These are phyloP conservation scores for Coniochaeta prunicola DNA, from an alignment of 2,329 filamentous ascomycete species.

Conservation along the genomic window DNA sequence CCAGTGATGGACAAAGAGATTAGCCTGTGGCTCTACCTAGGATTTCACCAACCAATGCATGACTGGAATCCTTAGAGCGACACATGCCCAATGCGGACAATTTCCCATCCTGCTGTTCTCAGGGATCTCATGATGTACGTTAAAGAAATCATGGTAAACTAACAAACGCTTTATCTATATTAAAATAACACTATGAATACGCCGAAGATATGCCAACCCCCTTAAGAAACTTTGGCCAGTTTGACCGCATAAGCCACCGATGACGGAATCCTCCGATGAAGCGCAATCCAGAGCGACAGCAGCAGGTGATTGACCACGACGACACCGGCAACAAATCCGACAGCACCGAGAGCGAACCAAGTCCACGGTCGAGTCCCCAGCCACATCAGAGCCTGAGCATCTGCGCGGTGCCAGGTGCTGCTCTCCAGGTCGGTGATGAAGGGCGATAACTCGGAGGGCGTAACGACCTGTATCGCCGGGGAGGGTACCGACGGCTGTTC, in stretches of 20 bases:
- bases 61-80: too few species aligned
- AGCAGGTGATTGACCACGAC: slow-evolving; percentile 12
- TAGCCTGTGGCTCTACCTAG: too few species aligned
- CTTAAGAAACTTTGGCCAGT: not conserved
- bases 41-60: too few species aligned
- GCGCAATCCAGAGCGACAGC: not conserved
- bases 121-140: too few species aligned
- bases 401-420: slow-evolving; percentile 33
- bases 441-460: slow-evolving; percentile 6
- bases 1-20: too few species aligned
- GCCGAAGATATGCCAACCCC: not conserved
- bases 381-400: slow-evolving; percentile 41
- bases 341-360: slow-evolving; percentile 21
- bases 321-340: slow-evolving; percentile 16
- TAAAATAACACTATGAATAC: not conserved
- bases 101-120: too few species aligned
- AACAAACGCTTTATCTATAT: not conserved
- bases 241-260: not conserved
- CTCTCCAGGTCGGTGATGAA: slow-evolving; percentile 1
- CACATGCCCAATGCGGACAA: too few species aligned
- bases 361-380: slow-evolving; percentile 28
- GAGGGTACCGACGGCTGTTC: slow-evolving; percentile 28
- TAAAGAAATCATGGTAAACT: too few species aligned
- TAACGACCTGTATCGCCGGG: slow-evolving; percentile 19
- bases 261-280: not conserved